Evolutionary conservation across 805 yeast genomes (phyloP).

Genomic region (Kurtzmaniella fragi): DNA sequence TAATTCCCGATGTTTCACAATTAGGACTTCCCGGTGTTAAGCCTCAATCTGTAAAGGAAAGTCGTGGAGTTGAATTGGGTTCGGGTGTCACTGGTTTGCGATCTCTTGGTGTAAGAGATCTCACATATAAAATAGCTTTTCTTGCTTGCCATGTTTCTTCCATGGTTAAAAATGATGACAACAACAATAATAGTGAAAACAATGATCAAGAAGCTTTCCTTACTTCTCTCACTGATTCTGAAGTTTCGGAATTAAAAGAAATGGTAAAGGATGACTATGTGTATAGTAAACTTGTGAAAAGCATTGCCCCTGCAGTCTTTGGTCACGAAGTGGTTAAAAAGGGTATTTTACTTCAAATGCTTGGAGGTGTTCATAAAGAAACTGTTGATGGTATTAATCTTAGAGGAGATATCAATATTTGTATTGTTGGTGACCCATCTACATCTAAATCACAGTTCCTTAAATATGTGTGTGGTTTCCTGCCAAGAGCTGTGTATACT

Average conservation of each 20-base stretch:
- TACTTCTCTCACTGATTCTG: constrained; percentile 72
- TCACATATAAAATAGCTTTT: constrained; percentile 88
- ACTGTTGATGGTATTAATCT: constrained; percentile 92
- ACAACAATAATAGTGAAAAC: constrained; percentile 28
- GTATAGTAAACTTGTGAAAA: constrained; percentile 76
- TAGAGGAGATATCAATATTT: constrained; percentile 94
- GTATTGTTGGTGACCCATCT: constrained; percentile 97
- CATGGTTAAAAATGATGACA: constrained; percentile 29
- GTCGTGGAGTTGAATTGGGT: constrained; percentile 64
- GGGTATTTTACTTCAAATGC: constrained; percentile 80
- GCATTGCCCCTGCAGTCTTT: constrained; percentile 93
- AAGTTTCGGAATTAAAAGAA: constrained; percentile 74
- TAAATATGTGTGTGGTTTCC: constrained; percentile 85
- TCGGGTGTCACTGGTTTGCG: constrained; percentile 88
- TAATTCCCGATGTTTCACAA: constrained; percentile 90
- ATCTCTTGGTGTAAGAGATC: constrained; percentile 89
- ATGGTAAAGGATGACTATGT: constrained; percentile 90
- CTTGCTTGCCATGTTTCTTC: constrained; percentile 88
- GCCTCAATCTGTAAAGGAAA: constrained; percentile 73
- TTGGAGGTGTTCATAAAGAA: constrained; percentile 93
- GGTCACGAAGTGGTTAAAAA: constrained; percentile 94
- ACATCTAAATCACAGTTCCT: constrained; percentile 95
- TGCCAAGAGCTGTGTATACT: constrained; percentile 93
- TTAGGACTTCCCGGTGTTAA: constrained; percentile 93
- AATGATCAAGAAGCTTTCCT: constrained; percentile 79